Conservation (phyloP, 129 eudicot genomes). For the Arctium minus region DNA sequence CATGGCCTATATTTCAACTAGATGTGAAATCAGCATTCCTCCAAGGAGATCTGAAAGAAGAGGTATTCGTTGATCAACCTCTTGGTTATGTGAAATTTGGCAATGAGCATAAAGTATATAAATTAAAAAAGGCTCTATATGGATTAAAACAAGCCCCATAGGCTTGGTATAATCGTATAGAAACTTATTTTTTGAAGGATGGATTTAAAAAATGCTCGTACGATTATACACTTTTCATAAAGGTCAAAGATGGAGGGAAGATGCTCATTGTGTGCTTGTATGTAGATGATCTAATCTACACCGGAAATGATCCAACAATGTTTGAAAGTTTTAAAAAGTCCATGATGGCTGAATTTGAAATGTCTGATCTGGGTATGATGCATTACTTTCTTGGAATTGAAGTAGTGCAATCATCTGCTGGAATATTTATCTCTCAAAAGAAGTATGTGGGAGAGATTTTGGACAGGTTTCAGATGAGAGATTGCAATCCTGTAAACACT, state of each 20-base stretch:
- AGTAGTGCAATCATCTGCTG: not conserved
- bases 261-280: not conserved
- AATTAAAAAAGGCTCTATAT: not conserved
- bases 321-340: not conserved
- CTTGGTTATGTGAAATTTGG: not conserved
- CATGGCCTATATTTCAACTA: not conserved
- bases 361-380: not conserved
- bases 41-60: not conserved
- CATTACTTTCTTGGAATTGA: slow-evolving; percentile 14
- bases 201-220: not conserved
- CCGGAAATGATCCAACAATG: not conserved
- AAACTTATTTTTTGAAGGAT: not conserved
- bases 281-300: not conserved
- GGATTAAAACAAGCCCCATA: not conserved
- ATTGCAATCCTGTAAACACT: slow-evolving; percentile 1
- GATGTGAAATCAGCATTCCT: slow-evolving; percentile 13
- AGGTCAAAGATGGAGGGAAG: not conserved
- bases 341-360: not conserved
- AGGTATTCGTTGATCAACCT: slow-evolving; percentile 12
- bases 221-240: not conserved
- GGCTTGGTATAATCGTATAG: slow-evolving; percentile 8
- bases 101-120: slow-evolving; percentile 10
- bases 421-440: slow-evolving; percentile 4
- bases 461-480: slow-evolving; percentile 1
- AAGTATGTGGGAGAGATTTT: slow-evolving; percentile 14